Evolutionary conservation across 2,329 filamentous ascomycete species (phyloP), one percentile per base, ranked within the genome.

Genomic region (Phyllosticta citrichinensis): DNA sequence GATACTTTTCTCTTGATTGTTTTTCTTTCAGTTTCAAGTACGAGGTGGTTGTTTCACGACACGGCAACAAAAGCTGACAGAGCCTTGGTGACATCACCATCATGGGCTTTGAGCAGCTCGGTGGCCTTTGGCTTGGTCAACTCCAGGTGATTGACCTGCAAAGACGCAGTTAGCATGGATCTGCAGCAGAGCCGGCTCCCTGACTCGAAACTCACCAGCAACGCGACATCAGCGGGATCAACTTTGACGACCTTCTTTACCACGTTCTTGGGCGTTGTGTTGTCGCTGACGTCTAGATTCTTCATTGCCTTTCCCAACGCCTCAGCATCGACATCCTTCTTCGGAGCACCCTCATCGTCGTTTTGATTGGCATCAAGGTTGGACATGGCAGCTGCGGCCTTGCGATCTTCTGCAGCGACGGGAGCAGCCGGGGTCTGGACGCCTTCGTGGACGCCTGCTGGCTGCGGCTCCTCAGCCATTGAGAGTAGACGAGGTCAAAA

Each of bases 251-350:
- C 66, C 65, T 74, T 78, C 67, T 75, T 77, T 47, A 65, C 64
- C 64, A 70, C 65, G 33, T 69, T 71, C 69, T 81, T 82, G 14
- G 40, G 40, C 17, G 40, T 12, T 6, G 6, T 14, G 17, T 76
- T 74, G 68, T 74, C 75, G 61, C 77, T 74, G 27, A 76, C 69
- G 55, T 69, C 72, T 19, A 91, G 76, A 53, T 80, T 81, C 77
- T 86, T 83, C 81, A 91, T 87, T 25, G 88, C 88, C 70, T 88
- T 85, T 68, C 79, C 84, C 57, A 88, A 81, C 65, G 88, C 88
- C 63, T 87, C 87, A 58, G 83, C 77, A 71, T 91, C 87, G 66
- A 88, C 83, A 64, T 85, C 78, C 64, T 83, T 81, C 68, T 81
- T 80, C 55, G 77, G 74, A 2, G 74, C 69, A 35, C 71, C 68